phyloP scores from a whole-genome alignment of 306 rosid species.

The Carpinus viminea region DNA sequence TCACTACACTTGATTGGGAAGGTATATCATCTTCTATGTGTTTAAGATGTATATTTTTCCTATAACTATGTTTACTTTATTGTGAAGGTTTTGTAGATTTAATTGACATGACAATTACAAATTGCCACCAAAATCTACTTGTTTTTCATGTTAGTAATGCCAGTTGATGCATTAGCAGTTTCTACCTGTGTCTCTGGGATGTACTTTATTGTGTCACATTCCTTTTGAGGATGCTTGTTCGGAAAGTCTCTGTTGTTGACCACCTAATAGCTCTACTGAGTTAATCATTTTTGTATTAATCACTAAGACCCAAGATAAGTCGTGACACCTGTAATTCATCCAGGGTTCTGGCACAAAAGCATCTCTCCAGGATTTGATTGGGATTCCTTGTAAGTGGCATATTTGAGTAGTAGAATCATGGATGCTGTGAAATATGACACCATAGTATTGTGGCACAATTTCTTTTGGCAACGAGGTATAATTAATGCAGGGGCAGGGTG shows the following conservation, averaged over 20 bases:
- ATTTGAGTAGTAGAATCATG: neutral
- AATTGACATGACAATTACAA: neutral
- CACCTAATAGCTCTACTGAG: neutral
- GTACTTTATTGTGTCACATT: conserved; percentile 11
- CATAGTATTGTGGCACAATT: neutral
- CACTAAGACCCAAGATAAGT: neutral
- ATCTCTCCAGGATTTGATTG: neutral
- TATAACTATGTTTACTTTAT: conserved; percentile 1
- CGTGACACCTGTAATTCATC: neutral
- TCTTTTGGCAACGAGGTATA: neutral
- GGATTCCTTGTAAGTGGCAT: neutral
- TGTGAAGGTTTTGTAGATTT: neutral
- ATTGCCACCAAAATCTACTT: conserved; percentile 10
- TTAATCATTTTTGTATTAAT: neutral
- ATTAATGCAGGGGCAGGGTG: neutral
- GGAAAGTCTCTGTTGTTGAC: conserved; percentile 14
- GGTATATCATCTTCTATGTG: conserved; percentile 46
- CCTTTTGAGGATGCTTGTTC: conserved; percentile 12
- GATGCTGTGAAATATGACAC: neutral
- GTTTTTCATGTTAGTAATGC: neutral
- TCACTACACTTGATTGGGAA: conserved; percentile 92
- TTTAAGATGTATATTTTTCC: neutral
- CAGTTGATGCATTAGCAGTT: neutral
- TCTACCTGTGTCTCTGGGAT: neutral
- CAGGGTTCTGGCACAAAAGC: neutral